Evolutionary conservation across 306 rosid genomes (phyloP).

Genomic region (Astragalus glycyphyllos): DNA sequence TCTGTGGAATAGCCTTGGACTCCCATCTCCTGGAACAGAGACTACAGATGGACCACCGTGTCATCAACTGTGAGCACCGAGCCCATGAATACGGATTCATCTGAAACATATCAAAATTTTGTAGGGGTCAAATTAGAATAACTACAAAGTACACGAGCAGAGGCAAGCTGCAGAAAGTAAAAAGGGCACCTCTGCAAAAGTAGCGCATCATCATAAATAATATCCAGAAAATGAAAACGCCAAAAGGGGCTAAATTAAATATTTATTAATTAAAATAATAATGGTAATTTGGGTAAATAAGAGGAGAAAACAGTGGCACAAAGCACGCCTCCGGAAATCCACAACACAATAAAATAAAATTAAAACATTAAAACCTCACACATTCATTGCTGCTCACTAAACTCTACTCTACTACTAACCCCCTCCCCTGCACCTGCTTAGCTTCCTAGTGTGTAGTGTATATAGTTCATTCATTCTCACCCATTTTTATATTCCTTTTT

Average conservation of each 20-base stretch:
- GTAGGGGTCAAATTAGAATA: constrained; percentile 12
- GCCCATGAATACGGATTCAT: not conserved
- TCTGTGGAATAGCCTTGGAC: not conserved
- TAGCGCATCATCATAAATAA: not conserved
- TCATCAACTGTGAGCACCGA: not conserved
- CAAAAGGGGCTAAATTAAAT: constrained; percentile 15
- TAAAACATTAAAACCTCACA: constrained; percentile 43
- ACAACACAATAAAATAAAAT: constrained; percentile 22
- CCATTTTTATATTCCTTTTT: constrained; percentile 15
- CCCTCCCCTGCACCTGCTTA: not conserved
- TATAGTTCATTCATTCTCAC: not conserved
- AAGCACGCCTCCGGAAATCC: not conserved
- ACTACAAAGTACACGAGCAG: not conserved
- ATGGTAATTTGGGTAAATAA: constrained; percentile 52
- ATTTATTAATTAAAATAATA: not conserved
- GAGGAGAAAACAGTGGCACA: constrained; percentile 35
- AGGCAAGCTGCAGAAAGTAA: constrained; percentile 15
- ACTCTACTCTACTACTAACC: constrained; percentile 7
- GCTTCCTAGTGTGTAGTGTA: no score
- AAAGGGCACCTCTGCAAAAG: constrained; percentile 22
- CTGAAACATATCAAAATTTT: not conserved
- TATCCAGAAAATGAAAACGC: constrained; percentile 23
- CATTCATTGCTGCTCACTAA: not conserved
- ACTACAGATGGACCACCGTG: not conserved
- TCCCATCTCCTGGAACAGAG: not conserved